Conservation (phyloP, 495 filamentous ascomycete genomes). For the Penicillium maclennaniae region DNA sequence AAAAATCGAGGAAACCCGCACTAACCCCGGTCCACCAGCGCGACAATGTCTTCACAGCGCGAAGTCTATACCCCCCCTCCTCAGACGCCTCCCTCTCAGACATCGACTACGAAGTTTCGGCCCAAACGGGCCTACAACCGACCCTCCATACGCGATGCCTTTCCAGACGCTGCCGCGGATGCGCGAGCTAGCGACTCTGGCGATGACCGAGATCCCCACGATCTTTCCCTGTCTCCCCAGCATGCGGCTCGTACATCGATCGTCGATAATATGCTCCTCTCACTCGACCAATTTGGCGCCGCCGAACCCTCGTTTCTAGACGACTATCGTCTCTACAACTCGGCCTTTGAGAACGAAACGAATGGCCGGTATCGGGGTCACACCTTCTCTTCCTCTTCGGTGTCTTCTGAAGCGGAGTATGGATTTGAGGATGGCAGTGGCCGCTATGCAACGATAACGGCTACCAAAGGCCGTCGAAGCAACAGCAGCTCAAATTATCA, state of each 20-base stretch:
- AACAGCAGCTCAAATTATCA: slow-evolving; percentile 78
- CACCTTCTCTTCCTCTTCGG: slow-evolving; percentile 61
- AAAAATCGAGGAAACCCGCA: not conserved
- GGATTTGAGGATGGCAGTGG: slow-evolving; percentile 61
- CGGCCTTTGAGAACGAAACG: slow-evolving; percentile 33
- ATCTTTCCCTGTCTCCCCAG: slow-evolving; percentile 71
- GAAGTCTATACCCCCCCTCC: slow-evolving; percentile 36
- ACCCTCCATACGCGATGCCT: slow-evolving; percentile 47
- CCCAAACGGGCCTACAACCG: slow-evolving; percentile 30
- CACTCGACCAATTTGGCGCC: slow-evolving; percentile 73
- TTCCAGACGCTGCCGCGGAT: slow-evolving; percentile 46
- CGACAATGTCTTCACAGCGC: slow-evolving; percentile 35
- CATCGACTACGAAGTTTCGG: slow-evolving; percentile 23
- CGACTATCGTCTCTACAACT: slow-evolving; percentile 43
- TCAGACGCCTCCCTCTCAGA: slow-evolving; percentile 42
- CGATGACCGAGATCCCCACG: slow-evolving; percentile 74
- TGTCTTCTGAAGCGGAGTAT: slow-evolving; percentile 73
- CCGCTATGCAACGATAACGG: slow-evolving; percentile 54
- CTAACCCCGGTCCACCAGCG: slow-evolving; percentile 16
- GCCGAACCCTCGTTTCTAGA: slow-evolving; percentile 41
- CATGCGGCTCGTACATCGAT: slow-evolving; percentile 80
- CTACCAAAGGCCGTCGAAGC: slow-evolving; percentile 59
- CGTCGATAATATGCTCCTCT: slow-evolving; percentile 87
- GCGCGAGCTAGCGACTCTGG: slow-evolving; percentile 39
- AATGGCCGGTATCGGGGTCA: slow-evolving; percentile 53